These are phyloP conservation scores for Aschersonia sp. DNA, from an alignment of 2,329 filamentous ascomycete species.

Conservation along the genomic window DNA sequence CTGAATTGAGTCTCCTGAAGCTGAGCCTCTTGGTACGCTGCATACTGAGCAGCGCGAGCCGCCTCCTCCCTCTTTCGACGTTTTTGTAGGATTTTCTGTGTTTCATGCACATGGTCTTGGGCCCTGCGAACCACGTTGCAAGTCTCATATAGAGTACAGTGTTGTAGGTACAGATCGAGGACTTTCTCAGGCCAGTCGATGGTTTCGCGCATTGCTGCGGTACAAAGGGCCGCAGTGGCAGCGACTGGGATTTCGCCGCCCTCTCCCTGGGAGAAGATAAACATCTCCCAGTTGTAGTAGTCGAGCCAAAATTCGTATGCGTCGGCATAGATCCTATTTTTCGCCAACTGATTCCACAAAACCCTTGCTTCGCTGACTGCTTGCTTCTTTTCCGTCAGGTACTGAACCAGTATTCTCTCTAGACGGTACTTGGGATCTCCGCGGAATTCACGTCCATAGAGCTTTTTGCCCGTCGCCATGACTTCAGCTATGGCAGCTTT, in stretches of 20 bases:
- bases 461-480: slow-evolving; percentile 58
- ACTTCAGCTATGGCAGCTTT: slow-evolving; percentile 77
- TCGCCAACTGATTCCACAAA: slow-evolving; percentile 58
- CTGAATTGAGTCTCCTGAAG: slow-evolving; percentile 9
- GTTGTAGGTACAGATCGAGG: slow-evolving; percentile 57
- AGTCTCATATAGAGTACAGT: slow-evolving; percentile 83
- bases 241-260: slow-evolving; percentile 43
- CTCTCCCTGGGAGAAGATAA: slow-evolving; percentile 35
- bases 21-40: slow-evolving; percentile 19
- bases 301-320: slow-evolving; percentile 89
- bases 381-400: slow-evolving; percentile 70
- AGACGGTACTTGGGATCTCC: slow-evolving; percentile 84
- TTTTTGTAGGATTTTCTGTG: slow-evolving; percentile 45
- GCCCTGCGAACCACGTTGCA: slow-evolving; percentile 61
- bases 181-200: slow-evolving; percentile 68
- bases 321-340: slow-evolving; percentile 50
- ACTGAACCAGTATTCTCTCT: slow-evolving; percentile 85
- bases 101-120: slow-evolving; percentile 57
- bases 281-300: slow-evolving; percentile 87
- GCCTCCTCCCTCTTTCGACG: slow-evolving; percentile 53
- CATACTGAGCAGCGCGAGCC: slow-evolving; percentile 40
- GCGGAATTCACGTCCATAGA: slow-evolving; percentile 60
- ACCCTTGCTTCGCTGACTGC: slow-evolving; percentile 62
- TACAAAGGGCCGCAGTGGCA: slow-evolving; percentile 63
- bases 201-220: slow-evolving; percentile 46